Evolutionary conservation across 208 protist species (phyloP).

Genomic region (Porcisia deanei): DNA sequence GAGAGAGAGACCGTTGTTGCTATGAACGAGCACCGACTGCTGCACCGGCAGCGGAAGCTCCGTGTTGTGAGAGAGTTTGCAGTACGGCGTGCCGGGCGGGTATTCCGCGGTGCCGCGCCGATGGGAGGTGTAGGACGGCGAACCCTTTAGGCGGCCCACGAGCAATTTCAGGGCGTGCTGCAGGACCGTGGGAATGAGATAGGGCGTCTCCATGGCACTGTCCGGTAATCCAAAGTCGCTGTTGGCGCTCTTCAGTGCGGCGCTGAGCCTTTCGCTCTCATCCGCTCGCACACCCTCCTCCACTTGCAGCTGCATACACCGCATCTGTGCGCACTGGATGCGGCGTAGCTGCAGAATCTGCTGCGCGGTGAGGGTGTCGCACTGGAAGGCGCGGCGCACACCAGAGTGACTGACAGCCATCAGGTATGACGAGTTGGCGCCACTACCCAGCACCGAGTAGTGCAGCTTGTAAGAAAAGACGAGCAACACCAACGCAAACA

Average conservation of each 20-base stretch:
- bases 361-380: conserved; percentile 56
- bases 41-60: conserved; percentile 15
- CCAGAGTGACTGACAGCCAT: conserved; percentile 51
- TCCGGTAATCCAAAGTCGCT: conserved; percentile 77
- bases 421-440: conserved; percentile 17
- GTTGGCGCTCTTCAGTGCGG: conserved; percentile 27
- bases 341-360: conserved; percentile 75
- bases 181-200: conserved; percentile 52
- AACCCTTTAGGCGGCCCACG: conserved; percentile 39
- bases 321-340: conserved; percentile 64
- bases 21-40: conserved; percentile 60
- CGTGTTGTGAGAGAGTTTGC: conserved; percentile 20
- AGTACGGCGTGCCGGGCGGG: conserved; percentile 28
- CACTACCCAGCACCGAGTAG: conserved; percentile 32
- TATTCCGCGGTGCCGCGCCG: conserved; percentile 10
- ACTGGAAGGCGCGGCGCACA: conserved; percentile 45
- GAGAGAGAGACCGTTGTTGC: conserved; percentile 48
- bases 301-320: conserved; percentile 60
- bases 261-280: conserved; percentile 42
- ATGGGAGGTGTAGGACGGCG: conserved; percentile 11
- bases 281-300: conserved; percentile 35
- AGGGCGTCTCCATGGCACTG: conserved; percentile 29
- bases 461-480: conserved; percentile 53
- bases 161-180: conserved; percentile 48
- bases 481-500: conserved; percentile 70